Percentiles rank a stretch among this genome's conserved stretches.
Evolutionary conservation across 768 basidiomycete species (phyloP).

Genomic region (Boletus bicolor): DNA sequence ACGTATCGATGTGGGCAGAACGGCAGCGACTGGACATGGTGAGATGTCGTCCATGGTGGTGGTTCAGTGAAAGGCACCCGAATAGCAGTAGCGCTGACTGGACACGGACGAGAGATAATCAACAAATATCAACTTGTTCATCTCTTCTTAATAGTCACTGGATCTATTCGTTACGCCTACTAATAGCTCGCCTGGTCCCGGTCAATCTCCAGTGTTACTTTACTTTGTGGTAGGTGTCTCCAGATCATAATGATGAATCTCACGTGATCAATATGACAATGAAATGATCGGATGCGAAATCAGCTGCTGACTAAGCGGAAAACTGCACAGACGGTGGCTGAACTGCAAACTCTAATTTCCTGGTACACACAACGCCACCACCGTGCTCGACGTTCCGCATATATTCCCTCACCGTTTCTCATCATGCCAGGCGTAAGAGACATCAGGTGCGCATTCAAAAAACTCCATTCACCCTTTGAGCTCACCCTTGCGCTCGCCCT

Average conservation of each 20-base stretch:
- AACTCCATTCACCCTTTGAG: not conserved
- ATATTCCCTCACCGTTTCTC: conserved; percentile 26
- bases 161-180: too few species aligned
- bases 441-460: conserved; percentile 50
- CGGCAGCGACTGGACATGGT: not conserved
- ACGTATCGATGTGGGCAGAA: conserved; percentile 15
- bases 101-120: too few species aligned
- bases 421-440: conserved; percentile 84
- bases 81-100: too few species aligned
- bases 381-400: conserved; percentile 46
- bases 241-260: too few species aligned
- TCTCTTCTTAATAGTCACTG: too few species aligned
- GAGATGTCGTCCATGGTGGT: not conserved
- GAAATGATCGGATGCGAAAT: too few species aligned
- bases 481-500: not conserved
- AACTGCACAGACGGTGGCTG: conserved; percentile 42
- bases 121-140: too few species aligned
- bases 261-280: too few species aligned
- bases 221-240: too few species aligned
- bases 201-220: too few species aligned
- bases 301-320: conserved; percentile 36
- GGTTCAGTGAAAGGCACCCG: not conserved
- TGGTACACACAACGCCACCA: conserved; percentile 46
- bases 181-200: too few species aligned
- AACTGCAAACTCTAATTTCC: conserved; percentile 29